phyloP scores from a whole-genome alignment of 768 basidiomycete species.

The Mycena epipterygia region DNA sequence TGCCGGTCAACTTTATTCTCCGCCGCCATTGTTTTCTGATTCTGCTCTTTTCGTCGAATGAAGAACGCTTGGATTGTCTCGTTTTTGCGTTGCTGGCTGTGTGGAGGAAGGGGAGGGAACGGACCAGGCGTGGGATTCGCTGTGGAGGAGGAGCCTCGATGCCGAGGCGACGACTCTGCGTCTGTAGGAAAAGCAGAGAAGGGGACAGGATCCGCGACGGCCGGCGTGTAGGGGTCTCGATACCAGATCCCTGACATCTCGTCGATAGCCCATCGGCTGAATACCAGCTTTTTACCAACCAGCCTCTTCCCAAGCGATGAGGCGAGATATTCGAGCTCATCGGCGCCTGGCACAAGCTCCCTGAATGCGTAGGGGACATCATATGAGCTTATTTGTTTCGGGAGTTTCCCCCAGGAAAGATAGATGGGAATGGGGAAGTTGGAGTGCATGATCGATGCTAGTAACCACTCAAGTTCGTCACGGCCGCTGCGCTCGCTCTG shows the following conservation, averaged over 20 bases:
- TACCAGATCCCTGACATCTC: neutral
- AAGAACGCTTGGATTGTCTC: slow-evolving; percentile 11
- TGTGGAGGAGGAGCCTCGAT: neutral
- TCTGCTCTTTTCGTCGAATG: neutral
- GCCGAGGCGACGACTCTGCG: neutral
- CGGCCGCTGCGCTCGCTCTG: neutral
- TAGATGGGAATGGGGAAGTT: slow-evolving; percentile 8
- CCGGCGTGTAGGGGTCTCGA: neutral
- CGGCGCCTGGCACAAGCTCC: neutral
- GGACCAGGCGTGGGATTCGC: neutral
- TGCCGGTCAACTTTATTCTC: neutral
- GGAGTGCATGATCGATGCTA: neutral
- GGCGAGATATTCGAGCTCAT: neutral
- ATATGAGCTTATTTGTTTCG: neutral
- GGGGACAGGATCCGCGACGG: neutral
- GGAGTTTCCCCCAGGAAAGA: slow-evolving; percentile 9
- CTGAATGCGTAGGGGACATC: neutral
- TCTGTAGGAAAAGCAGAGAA: neutral
- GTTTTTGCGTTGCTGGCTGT: neutral
- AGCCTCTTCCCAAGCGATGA: neutral
- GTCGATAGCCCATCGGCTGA: slow-evolving; percentile 2
- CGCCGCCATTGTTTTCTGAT: neutral
- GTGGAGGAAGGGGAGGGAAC: neutral
- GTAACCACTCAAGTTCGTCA: neutral
- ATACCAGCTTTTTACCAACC: neutral